Evolutionary conservation across 2,329 filamentous ascomycete genomes (phyloP).

Genomic region (Fusarium pseudoanthophilum): DNA sequence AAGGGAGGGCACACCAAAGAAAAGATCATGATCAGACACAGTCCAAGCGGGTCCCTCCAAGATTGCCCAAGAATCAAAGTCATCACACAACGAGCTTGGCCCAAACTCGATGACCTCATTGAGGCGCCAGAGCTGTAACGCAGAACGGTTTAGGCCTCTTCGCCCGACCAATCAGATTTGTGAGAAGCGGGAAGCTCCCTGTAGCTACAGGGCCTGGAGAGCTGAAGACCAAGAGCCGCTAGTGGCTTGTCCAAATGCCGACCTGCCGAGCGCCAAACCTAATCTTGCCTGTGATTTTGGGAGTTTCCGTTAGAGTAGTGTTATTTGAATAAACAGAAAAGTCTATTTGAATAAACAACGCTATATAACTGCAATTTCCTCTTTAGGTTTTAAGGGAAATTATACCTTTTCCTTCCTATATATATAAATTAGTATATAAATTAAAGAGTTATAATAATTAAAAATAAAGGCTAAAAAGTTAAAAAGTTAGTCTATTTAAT

Average conservation of each 20-base stretch:
- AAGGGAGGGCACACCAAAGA: background rate
- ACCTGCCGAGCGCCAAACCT: constrained; percentile 22
- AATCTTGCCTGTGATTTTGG: background rate
- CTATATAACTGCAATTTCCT: too few species aligned
- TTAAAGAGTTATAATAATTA: too few species aligned
- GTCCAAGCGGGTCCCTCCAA: constrained; percentile 28
- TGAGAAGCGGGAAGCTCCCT: accelerated
- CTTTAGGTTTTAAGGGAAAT: too few species aligned
- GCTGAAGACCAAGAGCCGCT: constrained; percentile 37
- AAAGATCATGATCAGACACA: constrained; percentile 16
- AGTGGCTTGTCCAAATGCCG: constrained; percentile 32
- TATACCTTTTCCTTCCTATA: too few species aligned
- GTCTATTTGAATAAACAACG: too few species aligned
- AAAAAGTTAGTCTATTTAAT: too few species aligned
- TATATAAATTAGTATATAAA: too few species aligned
- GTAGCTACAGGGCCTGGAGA: constrained; percentile 15
- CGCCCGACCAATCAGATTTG: background rate
- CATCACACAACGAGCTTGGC: constrained; percentile 32
- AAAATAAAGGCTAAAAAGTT: too few species aligned
- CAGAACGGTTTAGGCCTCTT: constrained; percentile 2
- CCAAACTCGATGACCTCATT: constrained; percentile 30
- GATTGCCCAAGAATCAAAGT: constrained; percentile 35
- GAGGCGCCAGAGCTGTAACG: constrained; percentile 27
- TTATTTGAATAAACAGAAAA: too few species aligned
- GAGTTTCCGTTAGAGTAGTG: background rate